phyloP scores from a whole-genome alignment of 2,329 filamentous ascomycete species.

The Mariannaea sp. region DNA sequence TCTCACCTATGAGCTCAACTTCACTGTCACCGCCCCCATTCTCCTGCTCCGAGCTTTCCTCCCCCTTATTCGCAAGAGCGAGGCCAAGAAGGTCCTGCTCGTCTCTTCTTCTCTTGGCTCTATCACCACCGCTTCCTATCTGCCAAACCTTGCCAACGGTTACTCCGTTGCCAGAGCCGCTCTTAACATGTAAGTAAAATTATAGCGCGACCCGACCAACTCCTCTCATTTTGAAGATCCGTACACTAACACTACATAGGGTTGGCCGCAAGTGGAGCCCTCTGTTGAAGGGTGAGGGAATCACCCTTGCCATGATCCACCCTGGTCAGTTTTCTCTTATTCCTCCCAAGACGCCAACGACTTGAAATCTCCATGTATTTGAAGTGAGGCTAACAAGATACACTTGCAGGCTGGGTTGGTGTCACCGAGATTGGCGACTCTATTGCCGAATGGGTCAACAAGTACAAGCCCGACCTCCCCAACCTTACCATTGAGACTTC shows the following conservation, averaged over 20 bases:
- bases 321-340: slow-evolving; percentile 22
- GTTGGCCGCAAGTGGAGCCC: slow-evolving; percentile 32
- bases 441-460: slow-evolving; percentile 6
- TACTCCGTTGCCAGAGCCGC: slow-evolving; percentile 15
- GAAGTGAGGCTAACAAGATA: too few relatives aligned
- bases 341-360: background rate
- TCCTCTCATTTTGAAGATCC: too few relatives aligned
- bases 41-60: slow-evolving; percentile 23
- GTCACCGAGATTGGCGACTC: slow-evolving; percentile 4
- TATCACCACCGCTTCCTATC: slow-evolving; percentile 15
- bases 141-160: slow-evolving; percentile 24
- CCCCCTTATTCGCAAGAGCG: slow-evolving; percentile 26
- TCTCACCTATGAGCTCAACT: slow-evolving; percentile 4
- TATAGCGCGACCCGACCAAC: background rate
- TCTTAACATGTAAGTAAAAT: slow-evolving; percentile 13
- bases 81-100: slow-evolving; percentile 24
- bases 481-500: slow-evolving; percentile 5
- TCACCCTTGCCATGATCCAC: slow-evolving; percentile 28
- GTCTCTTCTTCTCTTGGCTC: slow-evolving; percentile 31
- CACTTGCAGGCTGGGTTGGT: slow-evolving; percentile 12
- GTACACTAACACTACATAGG: background rate
- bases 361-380: background rate
- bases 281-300: slow-evolving; percentile 28
- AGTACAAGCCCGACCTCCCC: background rate
- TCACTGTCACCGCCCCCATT: slow-evolving; percentile 7